Evolutionary conservation across 768 basidiomycete genomes (phyloP).

Genomic region (Collybia nuda): DNA sequence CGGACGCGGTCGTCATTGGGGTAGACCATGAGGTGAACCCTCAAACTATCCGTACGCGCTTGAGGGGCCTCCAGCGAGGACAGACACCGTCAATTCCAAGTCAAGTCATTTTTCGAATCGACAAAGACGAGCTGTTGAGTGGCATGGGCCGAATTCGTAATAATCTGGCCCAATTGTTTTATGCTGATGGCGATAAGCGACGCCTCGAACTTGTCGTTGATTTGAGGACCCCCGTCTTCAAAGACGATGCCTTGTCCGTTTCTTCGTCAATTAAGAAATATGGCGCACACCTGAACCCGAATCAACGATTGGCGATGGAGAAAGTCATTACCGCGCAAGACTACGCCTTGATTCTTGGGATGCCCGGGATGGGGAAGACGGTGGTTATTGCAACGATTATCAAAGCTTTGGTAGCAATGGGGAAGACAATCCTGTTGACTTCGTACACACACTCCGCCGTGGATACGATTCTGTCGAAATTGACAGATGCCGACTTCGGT

Average conservation of each 20-base stretch:
- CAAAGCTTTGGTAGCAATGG: slow-evolving; percentile 69
- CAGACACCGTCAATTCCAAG: background rate
- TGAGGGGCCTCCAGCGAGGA: slow-evolving; percentile 18
- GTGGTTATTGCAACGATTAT: slow-evolving; percentile 92
- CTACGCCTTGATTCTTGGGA: slow-evolving; percentile 91
- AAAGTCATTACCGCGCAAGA: slow-evolving; percentile 80
- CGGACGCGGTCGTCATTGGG: slow-evolving; percentile 67
- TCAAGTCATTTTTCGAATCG: slow-evolving; percentile 72
- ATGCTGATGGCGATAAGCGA: slow-evolving; percentile 67
- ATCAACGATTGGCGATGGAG: slow-evolving; percentile 70
- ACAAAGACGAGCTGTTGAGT: slow-evolving; percentile 87
- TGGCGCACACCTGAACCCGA: slow-evolving; percentile 56
- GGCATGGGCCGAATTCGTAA: slow-evolving; percentile 89
- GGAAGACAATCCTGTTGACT: slow-evolving; percentile 86
- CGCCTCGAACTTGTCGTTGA: slow-evolving; percentile 82
- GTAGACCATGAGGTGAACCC: slow-evolving; percentile 77
- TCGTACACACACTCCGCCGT: slow-evolving; percentile 99
- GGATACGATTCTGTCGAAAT: slow-evolving; percentile 90
- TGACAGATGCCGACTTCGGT: slow-evolving; percentile 62
- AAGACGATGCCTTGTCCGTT: slow-evolving; percentile 21
- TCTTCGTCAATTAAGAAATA: slow-evolving; percentile 21
- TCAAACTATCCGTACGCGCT: slow-evolving; percentile 42
- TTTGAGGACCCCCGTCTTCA: slow-evolving; percentile 54
- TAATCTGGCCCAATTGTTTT: slow-evolving; percentile 89
- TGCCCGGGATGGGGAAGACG: slow-evolving; percentile 99